A percentile compares a stretch with the other conserved stretches of the same genome.
phyloP scores from a whole-genome alignment of 2,329 filamentous ascomycete genomes.

The Metarhizium sp. region DNA sequence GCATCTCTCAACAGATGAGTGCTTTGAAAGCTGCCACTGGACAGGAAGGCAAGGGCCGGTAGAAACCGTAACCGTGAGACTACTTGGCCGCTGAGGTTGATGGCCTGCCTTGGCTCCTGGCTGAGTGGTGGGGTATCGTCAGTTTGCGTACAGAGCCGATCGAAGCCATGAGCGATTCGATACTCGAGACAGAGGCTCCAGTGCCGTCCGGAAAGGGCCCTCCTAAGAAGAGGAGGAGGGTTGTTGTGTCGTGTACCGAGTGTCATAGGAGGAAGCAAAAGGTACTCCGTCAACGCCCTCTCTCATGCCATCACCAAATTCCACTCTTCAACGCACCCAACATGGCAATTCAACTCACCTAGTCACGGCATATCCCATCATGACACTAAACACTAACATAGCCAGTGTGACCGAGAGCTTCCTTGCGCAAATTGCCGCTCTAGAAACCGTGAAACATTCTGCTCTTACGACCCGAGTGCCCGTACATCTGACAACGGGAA shows the following conservation, averaged over 20 bases:
- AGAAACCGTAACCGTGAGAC: not conserved
- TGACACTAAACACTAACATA: not conserved
- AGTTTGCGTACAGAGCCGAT: not conserved
- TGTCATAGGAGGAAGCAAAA: conserved; percentile 57
- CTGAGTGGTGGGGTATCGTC: not conserved
- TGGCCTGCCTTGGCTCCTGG: not conserved
- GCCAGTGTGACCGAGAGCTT: conserved; percentile 47
- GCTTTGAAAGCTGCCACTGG: not conserved
- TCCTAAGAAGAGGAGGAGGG: conserved; percentile 46
- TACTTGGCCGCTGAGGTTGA: not conserved
- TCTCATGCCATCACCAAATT: not conserved
- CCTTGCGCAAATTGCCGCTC: conserved; percentile 52
- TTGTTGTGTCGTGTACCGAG: conserved; percentile 55
- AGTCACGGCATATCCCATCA: not conserved
- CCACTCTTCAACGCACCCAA: not conserved
- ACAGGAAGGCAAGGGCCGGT: not conserved
- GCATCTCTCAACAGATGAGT: not conserved
- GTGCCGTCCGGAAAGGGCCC: conserved; percentile 20
- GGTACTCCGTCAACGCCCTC: conserved; percentile 20
- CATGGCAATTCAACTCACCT: not conserved
- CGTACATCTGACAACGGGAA: conserved; percentile 26
- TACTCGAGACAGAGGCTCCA: not conserved
- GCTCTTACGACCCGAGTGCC: conserved; percentile 45
- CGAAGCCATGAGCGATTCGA: conserved; percentile 6
- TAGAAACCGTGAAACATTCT: conserved; percentile 45